These are phyloP conservation scores for Talaromyces adpressus DNA, from an alignment of 495 filamentous ascomycete species.

Conservation along the genomic window DNA sequence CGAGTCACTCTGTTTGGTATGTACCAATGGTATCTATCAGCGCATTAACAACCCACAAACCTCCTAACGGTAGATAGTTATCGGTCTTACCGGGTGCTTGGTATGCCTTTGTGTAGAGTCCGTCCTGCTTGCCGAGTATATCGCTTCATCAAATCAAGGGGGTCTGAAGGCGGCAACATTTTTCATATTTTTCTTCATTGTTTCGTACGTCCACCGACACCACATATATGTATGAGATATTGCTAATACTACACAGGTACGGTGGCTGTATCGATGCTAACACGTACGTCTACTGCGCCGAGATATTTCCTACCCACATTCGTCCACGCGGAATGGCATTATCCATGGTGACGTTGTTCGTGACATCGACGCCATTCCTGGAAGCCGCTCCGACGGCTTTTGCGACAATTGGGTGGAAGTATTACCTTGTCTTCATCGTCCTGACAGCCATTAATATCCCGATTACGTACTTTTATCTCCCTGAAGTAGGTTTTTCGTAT, in stretches of 20 bases:
- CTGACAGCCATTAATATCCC: conserved; percentile 4
- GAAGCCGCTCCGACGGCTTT: conserved; percentile 15
- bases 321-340: conserved; percentile 13
- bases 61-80: background rate
- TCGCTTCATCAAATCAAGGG: background rate
- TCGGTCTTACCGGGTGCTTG: background rate
- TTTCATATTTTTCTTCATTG: conserved; percentile 8
- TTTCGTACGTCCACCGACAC: background rate
- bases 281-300: conserved; percentile 15
- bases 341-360: conserved; percentile 7
- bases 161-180: conserved; percentile 5
- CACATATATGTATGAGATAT: background rate
- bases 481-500: conserved; percentile 3
- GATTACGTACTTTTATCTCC: conserved; percentile 4
- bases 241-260: background rate
- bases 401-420: conserved; percentile 14
- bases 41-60: too few species aligned
- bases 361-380: conserved; percentile 10
- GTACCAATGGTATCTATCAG: background rate
- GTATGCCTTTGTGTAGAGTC: conserved; percentile 5
- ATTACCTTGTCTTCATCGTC: conserved; percentile 9
- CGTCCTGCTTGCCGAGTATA: conserved; percentile 3
- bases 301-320: conserved; percentile 19
- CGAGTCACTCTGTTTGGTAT: background rate
- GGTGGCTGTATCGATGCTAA: conserved; percentile 10